phyloP scores from a whole-genome alignment of 179 eudicot genomes.

The Amaranthus tricolor region DNA sequence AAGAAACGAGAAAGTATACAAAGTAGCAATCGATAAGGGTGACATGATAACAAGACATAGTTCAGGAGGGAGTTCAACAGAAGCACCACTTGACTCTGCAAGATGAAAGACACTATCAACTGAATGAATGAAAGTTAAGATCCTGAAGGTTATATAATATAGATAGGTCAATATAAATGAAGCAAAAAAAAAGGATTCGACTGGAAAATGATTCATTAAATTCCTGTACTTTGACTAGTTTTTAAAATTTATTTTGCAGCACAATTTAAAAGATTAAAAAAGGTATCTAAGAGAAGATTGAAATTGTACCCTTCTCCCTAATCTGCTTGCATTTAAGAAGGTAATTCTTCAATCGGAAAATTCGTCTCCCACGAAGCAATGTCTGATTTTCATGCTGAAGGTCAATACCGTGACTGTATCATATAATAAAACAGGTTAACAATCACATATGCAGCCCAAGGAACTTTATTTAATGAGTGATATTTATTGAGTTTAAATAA shows the following conservation, averaged over 20 bases:
- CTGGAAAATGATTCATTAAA: background rate
- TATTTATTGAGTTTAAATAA: conserved; percentile 3
- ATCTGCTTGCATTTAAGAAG: conserved; percentile 47
- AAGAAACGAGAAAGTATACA: conserved; percentile 66
- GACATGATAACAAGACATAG: conserved; percentile 70
- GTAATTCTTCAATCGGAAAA: conserved; percentile 54
- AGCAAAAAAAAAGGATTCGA: background rate
- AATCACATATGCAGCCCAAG: background rate
- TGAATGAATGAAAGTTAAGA: background rate
- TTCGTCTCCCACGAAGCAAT: conserved; percentile 58
- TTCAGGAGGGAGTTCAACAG: conserved; percentile 87
- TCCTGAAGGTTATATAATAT: background rate
- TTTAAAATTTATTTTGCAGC: background rate
- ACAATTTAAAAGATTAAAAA: background rate
- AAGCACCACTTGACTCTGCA: conserved; percentile 49
- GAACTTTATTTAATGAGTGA: background rate
- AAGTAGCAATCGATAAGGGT: conserved; percentile 57
- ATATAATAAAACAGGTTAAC: background rate
- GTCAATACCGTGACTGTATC: conserved; percentile 63
- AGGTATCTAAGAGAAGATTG: background rate
- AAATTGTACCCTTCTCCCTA: conserved; percentile 48
- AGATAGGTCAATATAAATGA: background rate
- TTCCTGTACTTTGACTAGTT: background rate
- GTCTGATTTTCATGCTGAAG: conserved; percentile 45
- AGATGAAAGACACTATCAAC: conserved; percentile 9